Base-by-base conservation (phyloP, 2,329 filamentous ascomycete genomes). In the Metarhizium robertsii region DNA sequence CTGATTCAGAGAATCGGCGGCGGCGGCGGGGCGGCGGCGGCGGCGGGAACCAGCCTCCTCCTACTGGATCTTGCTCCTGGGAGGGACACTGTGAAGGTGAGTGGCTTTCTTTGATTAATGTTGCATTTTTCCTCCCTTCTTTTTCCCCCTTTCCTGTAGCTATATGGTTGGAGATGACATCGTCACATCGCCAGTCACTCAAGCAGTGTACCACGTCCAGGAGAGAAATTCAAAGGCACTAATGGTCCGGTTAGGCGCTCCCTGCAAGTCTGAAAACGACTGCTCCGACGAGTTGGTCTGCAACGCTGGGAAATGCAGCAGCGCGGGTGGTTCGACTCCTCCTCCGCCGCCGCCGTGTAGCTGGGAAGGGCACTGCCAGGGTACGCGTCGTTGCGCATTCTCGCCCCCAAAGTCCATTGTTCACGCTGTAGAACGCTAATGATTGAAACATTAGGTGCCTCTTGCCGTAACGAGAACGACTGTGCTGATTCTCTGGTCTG, bases 1-100 rank as follows among this genome's bases (percentile, higher is more conserved):
- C 68, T 85, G 47, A 69, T 85, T n/a, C 50, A 62, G 43, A 46
- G 67, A 7, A 64, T 69, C 48, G 65, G 62, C 16, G 54, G 50
- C 36, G 53, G 45, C 30, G 57, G 56, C 1, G n/a, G 42, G 65
- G 62, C 16, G 54, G 50, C 36, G 53, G 45, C 30, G 57, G 56
- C 1, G n/a, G 42, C n/a, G n/a, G 25, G 25, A 25, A 10, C 10
- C 32, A 7, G 7, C 32, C 43, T 30, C 53, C 57, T 32, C 20
- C 43, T 18, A 18, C 18, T 13, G 55, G 32, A 6, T 50, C n/a
- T 40, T 62, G 61, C 52, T 60, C 59, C 4, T 62, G 60, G 59
- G 32, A 51, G 18, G 60, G 60, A 18, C 59, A 62, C 52, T 58
- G 59, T 20, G 54, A 55, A 51, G 53, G 56, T 59, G 56, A 14